Evolutionary conservation across 179 eudicot genomes (phyloP), one percentile per base, ranked within the genome.

Genomic region (Spinacia oleracea): DNA sequence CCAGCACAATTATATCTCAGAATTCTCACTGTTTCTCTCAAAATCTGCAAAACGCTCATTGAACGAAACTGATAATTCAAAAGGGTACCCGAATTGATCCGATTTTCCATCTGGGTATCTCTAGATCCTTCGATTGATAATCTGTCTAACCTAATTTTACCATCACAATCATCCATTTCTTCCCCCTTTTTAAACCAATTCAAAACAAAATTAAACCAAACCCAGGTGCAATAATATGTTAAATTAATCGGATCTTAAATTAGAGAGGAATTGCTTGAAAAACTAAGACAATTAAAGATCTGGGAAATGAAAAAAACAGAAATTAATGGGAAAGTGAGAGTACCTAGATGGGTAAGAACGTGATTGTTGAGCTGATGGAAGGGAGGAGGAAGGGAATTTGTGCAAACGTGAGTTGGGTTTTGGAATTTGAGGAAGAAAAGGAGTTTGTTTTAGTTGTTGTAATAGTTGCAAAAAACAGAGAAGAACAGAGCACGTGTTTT

Each of bases 21-120:
- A 83, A 95, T 91, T 70, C 93, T 83, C 12, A 95, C 91, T 0
- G 92, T 89, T 82, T 95, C 98, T 70, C 89, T 89, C 78, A 95
- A 77, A 76, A 95, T 93, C 79, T 95, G 94, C 63, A 95, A 77
- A 4, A 93, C 98, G 72, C 84, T 89, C 83, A 81, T 88, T 1
- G 98, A 89, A 31, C 56, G 87, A 69, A 90, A 82, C 77, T 88
- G 85, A 62, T 87, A 80, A 80, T 88, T 88, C 25, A 81, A 50
- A 25, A 79, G 55, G 73, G 69, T 60, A 43, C 74, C 73, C 73
- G 74, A 79, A 82, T 80, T 68, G 70, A 69, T 6, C 27, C 82
- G 60, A 58, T 73, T 77, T 59, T 79, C 78, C 62, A 55, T 69
- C 71, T 86, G 82, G 79, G 74, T 60, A 67, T 40, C 10, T 11